These are phyloP conservation scores for Leucaena leucocephala DNA, from an alignment of 306 rosid genomes.

Conservation along the genomic window DNA sequence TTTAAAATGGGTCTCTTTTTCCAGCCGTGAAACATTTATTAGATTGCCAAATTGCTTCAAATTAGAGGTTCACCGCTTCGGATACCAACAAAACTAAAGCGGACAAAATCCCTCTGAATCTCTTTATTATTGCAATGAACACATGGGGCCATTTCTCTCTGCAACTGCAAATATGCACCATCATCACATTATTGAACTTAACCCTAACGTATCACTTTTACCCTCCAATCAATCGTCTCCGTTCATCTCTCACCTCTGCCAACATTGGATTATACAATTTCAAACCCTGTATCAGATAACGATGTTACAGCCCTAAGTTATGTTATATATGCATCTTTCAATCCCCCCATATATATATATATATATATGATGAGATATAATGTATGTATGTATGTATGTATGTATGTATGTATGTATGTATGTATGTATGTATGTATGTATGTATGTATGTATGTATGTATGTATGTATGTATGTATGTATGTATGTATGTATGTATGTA, in stretches of 20 bases:
- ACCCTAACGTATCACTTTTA: not conserved
- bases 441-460: too few species aligned
- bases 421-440: too few species aligned
- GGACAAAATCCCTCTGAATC: constrained; percentile 9
- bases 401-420: too few species aligned
- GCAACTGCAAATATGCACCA: constrained; percentile 11
- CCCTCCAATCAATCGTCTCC: not conserved
- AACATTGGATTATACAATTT: not conserved
- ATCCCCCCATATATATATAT: not conserved
- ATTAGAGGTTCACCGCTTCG: not conserved
- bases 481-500: too few species aligned
- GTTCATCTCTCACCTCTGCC: not conserved
- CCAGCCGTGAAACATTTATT: not conserved
- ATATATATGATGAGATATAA: not conserved
- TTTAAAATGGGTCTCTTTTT: not conserved
- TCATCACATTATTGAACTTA: constrained; percentile 17
- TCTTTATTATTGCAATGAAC: constrained; percentile 14
- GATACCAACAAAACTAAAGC: constrained; percentile 24
- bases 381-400: too few species aligned
- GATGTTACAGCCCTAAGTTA: not conserved
- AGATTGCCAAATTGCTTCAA: not conserved
- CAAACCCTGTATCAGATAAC: not conserved
- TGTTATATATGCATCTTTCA: not conserved
- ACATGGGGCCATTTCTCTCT: constrained; percentile 18
- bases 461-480: too few species aligned